Evolutionary conservation across 2,329 filamentous ascomycete genomes (phyloP).

Genomic region (Aureobasidium sp.): DNA sequence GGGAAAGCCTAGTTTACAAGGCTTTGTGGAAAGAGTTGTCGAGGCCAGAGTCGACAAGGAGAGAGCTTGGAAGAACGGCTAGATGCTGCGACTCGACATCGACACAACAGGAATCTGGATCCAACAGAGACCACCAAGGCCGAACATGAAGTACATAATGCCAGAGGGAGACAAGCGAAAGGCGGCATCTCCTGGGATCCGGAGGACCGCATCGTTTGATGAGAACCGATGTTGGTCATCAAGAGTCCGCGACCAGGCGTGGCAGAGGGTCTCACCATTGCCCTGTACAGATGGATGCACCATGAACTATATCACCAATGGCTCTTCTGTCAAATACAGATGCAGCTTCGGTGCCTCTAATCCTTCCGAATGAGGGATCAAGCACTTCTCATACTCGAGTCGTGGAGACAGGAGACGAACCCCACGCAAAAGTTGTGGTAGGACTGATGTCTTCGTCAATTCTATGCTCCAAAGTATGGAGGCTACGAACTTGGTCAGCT

Average conservation of each 20-base stretch:
- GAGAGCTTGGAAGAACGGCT: conserved; percentile 15
- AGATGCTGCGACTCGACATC: neutral
- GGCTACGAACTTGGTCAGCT: no score
- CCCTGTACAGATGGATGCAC: neutral
- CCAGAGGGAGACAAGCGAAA: neutral
- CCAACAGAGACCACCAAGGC: neutral
- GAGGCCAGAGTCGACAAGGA: conserved; percentile 14
- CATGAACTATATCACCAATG: neutral
- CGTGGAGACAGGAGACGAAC: no score
- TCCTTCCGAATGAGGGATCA: no score
- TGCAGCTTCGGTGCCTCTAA: neutral
- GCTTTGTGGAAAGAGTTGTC: conserved; percentile 10
- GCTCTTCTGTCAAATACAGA: neutral
- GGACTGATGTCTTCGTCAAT: no score
- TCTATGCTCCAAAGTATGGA: no score
- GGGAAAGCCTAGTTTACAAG: neutral
- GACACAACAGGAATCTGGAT: neutral
- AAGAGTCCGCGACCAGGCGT: neutral
- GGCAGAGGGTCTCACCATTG: neutral
- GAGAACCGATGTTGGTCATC: neutral
- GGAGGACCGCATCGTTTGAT: neutral
- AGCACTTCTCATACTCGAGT: no score
- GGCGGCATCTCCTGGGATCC: neutral
- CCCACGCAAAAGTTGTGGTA: no score
- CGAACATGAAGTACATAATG: neutral